A percentile compares a stretch with the other conserved stretches of the same genome.
These are phyloP conservation scores for Avena insularis DNA, from an alignment of 176 grass and related monocot genomes.

Conservation along the genomic window DNA sequence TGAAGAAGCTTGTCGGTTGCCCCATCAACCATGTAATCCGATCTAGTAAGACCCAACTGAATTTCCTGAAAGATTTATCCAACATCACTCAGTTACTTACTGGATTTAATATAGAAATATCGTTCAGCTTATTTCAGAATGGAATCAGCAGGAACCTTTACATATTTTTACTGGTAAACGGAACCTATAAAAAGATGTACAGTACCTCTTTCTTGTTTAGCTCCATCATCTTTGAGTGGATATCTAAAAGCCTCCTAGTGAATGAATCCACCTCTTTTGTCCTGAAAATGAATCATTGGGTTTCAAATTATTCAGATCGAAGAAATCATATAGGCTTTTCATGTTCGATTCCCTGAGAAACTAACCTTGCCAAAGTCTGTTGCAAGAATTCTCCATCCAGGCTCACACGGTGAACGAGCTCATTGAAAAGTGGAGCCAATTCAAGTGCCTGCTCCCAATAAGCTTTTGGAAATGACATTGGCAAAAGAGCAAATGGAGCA, in stretches of 20 bases:
- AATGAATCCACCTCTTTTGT: slow-evolving; percentile 68
- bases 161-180: not conserved
- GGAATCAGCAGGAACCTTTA: slow-evolving; percentile 8
- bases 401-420: slow-evolving; percentile 66
- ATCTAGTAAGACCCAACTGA: slow-evolving; percentile 61
- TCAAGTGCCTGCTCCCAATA: slow-evolving; percentile 67
- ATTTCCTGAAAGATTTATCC: slow-evolving; percentile 50
- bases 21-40: slow-evolving; percentile 72
- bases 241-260: slow-evolving; percentile 64
- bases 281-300: slow-evolving; percentile 25
- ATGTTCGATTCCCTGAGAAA: not conserved
- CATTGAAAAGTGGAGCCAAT: slow-evolving; percentile 65
- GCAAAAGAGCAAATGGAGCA: slow-evolving; percentile 65
- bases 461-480: slow-evolving; percentile 55
- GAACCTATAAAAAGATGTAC: not conserved
- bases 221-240: slow-evolving; percentile 61
- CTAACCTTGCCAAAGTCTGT: slow-evolving; percentile 61
- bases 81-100: not conserved
- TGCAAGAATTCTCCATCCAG: slow-evolving; percentile 65
- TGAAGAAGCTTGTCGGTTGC: slow-evolving; percentile 62
- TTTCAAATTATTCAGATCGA: not conserved
- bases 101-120: not conserved
- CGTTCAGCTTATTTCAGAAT: not conserved
- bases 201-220: slow-evolving; percentile 58
- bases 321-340: not conserved